phyloP scores from a whole-genome alignment of 2,329 filamentous ascomycete genomes.

The Stemphylium vesicarium region DNA sequence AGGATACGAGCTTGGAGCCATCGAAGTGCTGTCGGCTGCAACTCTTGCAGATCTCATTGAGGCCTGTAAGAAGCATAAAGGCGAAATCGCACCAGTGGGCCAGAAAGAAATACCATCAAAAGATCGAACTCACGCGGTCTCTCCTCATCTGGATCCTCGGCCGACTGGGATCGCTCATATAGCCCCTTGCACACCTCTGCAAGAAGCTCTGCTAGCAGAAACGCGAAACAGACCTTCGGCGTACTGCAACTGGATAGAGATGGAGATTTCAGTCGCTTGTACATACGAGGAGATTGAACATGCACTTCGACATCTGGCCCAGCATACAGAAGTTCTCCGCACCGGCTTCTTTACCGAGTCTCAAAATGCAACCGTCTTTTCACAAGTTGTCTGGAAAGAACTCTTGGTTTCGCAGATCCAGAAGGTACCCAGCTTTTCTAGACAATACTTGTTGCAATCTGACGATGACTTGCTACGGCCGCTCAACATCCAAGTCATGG shows the following conservation, averaged over 20 bases:
- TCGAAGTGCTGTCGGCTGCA: slow-evolving; percentile 66
- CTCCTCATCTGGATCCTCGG: slow-evolving; percentile 21
- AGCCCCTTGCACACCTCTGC: slow-evolving; percentile 72
- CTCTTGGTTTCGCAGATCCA: slow-evolving; percentile 56
- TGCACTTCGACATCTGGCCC: slow-evolving; percentile 29
- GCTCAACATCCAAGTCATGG: slow-evolving; percentile 64
- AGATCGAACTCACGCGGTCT: not conserved
- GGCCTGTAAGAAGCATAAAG: slow-evolving; percentile 22
- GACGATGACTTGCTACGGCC: slow-evolving; percentile 61
- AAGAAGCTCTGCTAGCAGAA: slow-evolving; percentile 81
- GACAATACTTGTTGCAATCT: slow-evolving; percentile 47
- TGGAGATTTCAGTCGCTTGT: slow-evolving; percentile 59
- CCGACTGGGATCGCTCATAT: slow-evolving; percentile 43
- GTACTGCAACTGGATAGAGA: slow-evolving; percentile 80
- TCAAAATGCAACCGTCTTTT: slow-evolving; percentile 56
- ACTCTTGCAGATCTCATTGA: slow-evolving; percentile 48
- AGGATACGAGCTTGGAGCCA: slow-evolving; percentile 63
- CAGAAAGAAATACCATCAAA: not conserved
- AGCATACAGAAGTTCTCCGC: slow-evolving; percentile 70
- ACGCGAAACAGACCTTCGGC: slow-evolving; percentile 64
- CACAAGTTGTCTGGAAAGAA: slow-evolving; percentile 68
- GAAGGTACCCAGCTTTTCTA: slow-evolving; percentile 49
- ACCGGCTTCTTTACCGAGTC: slow-evolving; percentile 69
- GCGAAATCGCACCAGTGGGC: not conserved
- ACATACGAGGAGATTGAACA: slow-evolving; percentile 50